These are phyloP conservation scores for Stentor coeruleus DNA, from an alignment of 73 alveolate genomes.

Conservation along the genomic window DNA sequence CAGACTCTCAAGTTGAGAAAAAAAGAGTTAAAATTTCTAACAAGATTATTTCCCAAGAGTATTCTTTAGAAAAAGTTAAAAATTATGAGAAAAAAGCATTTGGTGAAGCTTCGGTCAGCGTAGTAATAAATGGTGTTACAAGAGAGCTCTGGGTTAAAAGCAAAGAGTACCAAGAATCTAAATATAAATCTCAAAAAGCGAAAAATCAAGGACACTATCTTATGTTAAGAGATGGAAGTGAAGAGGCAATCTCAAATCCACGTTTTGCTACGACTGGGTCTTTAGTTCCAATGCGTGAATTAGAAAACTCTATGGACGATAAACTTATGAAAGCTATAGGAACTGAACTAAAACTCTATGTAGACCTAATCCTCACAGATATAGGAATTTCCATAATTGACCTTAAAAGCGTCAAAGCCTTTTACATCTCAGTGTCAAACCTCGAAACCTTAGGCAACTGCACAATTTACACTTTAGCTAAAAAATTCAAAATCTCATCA, in stretches of 20 bases:
- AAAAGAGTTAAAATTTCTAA: not conserved
- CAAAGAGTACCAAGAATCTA: not conserved
- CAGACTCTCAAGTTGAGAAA: not conserved
- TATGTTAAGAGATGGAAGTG: not conserved
- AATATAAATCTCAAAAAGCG: not conserved
- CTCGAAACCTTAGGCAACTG: too few relatives aligned
- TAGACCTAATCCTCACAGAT: too few relatives aligned
- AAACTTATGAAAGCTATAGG: too few relatives aligned
- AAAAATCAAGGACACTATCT: not conserved
- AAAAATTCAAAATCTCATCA: too few relatives aligned
- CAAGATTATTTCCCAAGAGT: not conserved
- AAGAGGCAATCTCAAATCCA: not conserved
- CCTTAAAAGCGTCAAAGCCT: too few relatives aligned
- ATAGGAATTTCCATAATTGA: too few relatives aligned
- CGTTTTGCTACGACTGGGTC: not conserved
- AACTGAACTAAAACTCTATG: too few relatives aligned
- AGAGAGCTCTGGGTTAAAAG: not conserved
- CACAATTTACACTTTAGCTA: too few relatives aligned
- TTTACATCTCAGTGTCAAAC: too few relatives aligned
- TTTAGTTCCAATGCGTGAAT: not conserved
- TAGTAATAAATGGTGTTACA: not conserved
- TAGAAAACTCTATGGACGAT: too few relatives aligned
- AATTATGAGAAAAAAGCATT: not conserved
- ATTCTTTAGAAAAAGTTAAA: constrained; percentile 8
- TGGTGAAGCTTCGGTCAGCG: not conserved